Percentiles rank a stretch among this genome's conserved stretches.
Conservation (phyloP, 305 asterid genomes). For the Rubia occidens region DNA sequence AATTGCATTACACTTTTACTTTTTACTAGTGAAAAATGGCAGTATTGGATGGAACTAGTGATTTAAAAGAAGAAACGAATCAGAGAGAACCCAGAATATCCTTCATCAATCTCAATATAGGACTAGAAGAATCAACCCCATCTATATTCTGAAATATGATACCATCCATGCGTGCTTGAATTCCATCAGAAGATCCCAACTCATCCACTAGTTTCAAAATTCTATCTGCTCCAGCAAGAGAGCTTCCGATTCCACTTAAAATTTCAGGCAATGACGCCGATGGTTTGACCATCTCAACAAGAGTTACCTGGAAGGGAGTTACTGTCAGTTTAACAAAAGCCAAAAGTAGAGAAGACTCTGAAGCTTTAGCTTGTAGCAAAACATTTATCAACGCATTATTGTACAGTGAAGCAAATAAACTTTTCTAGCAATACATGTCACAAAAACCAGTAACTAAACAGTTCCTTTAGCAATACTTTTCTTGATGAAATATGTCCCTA, state of each 20-base stretch:
- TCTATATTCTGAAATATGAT: slow-evolving; percentile 56
- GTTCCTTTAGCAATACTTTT: neutral
- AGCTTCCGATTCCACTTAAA: slow-evolving; percentile 39
- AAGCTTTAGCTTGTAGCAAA: neutral
- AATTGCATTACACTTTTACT: neutral
- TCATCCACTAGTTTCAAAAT: slow-evolving; percentile 42
- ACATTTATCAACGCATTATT: neutral
- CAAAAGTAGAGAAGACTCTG: neutral
- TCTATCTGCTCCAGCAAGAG: slow-evolving; percentile 54
- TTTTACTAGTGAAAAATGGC: neutral
- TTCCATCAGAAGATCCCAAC: slow-evolving; percentile 46
- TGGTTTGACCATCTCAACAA: slow-evolving; percentile 55
- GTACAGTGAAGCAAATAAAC: neutral
- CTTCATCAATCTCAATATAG: slow-evolving; percentile 39
- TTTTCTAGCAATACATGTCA: neutral
- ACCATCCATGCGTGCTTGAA: slow-evolving; percentile 92
- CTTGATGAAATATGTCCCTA: neutral
- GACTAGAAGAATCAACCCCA: slow-evolving; percentile 40
- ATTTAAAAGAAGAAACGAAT: neutral
- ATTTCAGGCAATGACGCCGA: slow-evolving; percentile 43
- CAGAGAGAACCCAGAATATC: slow-evolving; percentile 50
- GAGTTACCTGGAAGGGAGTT: slow-evolving; percentile 41
- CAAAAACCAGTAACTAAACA: neutral
- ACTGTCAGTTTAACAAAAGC: slow-evolving; percentile 15
- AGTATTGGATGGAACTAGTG: neutral